These are phyloP conservation scores for Monosporascus sp. DNA, from an alignment of 2,329 filamentous ascomycete genomes.

Conservation along the genomic window DNA sequence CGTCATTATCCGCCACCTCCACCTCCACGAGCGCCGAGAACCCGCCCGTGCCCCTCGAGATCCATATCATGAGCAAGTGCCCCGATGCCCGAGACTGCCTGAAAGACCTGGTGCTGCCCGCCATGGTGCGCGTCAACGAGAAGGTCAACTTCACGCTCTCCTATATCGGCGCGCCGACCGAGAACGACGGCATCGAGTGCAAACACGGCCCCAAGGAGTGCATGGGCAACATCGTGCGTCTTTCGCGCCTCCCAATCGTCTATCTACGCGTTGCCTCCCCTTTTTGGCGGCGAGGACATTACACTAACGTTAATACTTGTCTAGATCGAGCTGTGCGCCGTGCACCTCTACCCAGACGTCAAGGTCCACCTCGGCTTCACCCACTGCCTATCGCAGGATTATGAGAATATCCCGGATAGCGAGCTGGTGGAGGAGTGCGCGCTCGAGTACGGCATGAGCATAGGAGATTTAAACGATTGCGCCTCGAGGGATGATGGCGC, in stretches of 20 bases:
- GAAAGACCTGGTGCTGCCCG: slow-evolving; percentile 71
- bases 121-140: slow-evolving; percentile 74
- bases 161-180: slow-evolving; percentile 76
- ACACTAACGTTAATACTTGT: too few species aligned
- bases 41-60: slow-evolving; percentile 69
- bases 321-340: slow-evolving; percentile 77
- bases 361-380: slow-evolving; percentile 89
- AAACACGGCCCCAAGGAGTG: slow-evolving; percentile 86
- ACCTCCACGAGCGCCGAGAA: slow-evolving; percentile 3
- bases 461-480: slow-evolving; percentile 75
- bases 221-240: slow-evolving; percentile 64
- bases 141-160: slow-evolving; percentile 90
- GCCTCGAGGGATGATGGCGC: slow-evolving; percentile 70
- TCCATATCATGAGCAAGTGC: slow-evolving; percentile 97
- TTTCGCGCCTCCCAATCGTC: too few species aligned
- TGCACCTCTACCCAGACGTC: slow-evolving; percentile 73
- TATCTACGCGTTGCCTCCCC: slow-evolving; percentile 38
- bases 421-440: slow-evolving; percentile 82
- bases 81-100: slow-evolving; percentile 86
- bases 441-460: slow-evolving; percentile 83
- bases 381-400: slow-evolving; percentile 79
- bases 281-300: slow-evolving; percentile 1
- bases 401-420: slow-evolving; percentile 68
- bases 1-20: slow-evolving; percentile 6
- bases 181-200: slow-evolving; percentile 79